Percentiles rank a stretch among this genome's conserved stretches.
Evolutionary conservation across 192 early-diverging fungal genomes (phyloP).

Genomic region (Rhizophagus prolifer): DNA sequence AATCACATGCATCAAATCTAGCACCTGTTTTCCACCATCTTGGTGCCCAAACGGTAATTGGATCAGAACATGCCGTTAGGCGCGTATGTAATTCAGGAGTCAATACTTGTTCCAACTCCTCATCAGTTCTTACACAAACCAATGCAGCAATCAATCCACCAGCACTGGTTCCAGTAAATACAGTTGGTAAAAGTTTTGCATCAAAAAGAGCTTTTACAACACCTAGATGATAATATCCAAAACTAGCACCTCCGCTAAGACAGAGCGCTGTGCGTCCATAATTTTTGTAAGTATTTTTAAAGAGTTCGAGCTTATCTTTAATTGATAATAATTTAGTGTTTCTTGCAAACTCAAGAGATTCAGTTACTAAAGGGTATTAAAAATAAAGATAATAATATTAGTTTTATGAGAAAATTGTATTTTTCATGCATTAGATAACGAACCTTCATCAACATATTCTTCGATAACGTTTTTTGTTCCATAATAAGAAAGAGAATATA

Average conservation of each 20-base stretch:
- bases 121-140: constrained; percentile 68
- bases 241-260: constrained; percentile 74
- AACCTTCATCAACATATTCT: constrained; percentile 65
- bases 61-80: constrained; percentile 55
- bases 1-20: constrained; percentile 60
- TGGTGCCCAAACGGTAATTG: constrained; percentile 39
- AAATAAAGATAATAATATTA: not conserved
- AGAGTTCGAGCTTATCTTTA: constrained; percentile 62
- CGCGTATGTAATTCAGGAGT: constrained; percentile 48
- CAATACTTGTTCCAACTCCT: constrained; percentile 58
- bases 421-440: not conserved
- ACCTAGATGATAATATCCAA: constrained; percentile 71
- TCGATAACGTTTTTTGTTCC: constrained; percentile 76
- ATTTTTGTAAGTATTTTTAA: constrained; percentile 60
- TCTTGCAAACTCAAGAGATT: constrained; percentile 42
- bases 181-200: constrained; percentile 62
- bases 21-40: constrained; percentile 47
- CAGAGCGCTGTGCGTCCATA: constrained; percentile 79
- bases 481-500: constrained; percentile 72
- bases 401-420: not conserved
- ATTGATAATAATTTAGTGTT: constrained; percentile 36
- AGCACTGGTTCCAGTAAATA: constrained; percentile 79
- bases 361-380: constrained; percentile 38
- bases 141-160: constrained; percentile 64
- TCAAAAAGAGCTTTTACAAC: constrained; percentile 73